Percentiles rank a stretch among this genome's conserved stretches.
Conservation (phyloP, 2,329 filamentous ascomycete species). For the Neonectria magnoliae region DNA sequence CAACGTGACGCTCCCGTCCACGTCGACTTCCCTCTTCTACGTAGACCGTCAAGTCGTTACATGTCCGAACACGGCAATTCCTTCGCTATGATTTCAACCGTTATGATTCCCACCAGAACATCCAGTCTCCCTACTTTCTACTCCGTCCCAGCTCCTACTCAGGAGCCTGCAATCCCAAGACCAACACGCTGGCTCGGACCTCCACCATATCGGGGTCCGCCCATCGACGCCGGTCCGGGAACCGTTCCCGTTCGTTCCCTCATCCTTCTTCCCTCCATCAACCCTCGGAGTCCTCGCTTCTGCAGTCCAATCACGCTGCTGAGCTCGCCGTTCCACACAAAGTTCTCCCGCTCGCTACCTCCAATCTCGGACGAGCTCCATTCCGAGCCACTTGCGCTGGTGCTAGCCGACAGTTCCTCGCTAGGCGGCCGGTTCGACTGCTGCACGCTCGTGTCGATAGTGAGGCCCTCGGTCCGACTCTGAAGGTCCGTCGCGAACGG, state of each 20-base stretch:
- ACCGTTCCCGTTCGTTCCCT: conserved; percentile 72
- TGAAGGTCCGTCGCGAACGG: conserved; percentile 46
- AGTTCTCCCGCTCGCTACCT: conserved; percentile 59
- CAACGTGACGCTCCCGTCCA: conserved; percentile 14
- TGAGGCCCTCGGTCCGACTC: conserved; percentile 52
- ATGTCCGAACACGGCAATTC: conserved; percentile 31
- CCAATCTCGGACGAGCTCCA: conserved; percentile 66
- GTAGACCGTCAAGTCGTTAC: conserved; percentile 37
- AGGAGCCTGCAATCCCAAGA: conserved; percentile 63
- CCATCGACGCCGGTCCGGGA: conserved; percentile 31
- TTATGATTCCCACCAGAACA: background rate
- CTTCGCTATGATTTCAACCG: conserved; percentile 16
- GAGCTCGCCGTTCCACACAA: conserved; percentile 80
- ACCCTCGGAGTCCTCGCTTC: conserved; percentile 87
- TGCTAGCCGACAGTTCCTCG: conserved; percentile 60
- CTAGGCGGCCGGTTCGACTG: conserved; percentile 52
- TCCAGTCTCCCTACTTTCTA: background rate
- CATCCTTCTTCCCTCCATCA: conserved; percentile 94
- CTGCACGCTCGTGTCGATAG: conserved; percentile 59
- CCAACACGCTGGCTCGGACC: conserved; percentile 55
- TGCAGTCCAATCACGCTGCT: conserved; percentile 94
- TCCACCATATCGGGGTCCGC: conserved; percentile 25
- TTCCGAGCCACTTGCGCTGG: conserved; percentile 64
- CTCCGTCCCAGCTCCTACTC: conserved; percentile 5
- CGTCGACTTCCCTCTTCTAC: conserved; percentile 25